A percentile compares a stretch with the other conserved stretches of the same genome.
Evolutionary conservation across 1,284 basidiomycete genomes (phyloP).

Genomic region (Entoloma clypeatum): DNA sequence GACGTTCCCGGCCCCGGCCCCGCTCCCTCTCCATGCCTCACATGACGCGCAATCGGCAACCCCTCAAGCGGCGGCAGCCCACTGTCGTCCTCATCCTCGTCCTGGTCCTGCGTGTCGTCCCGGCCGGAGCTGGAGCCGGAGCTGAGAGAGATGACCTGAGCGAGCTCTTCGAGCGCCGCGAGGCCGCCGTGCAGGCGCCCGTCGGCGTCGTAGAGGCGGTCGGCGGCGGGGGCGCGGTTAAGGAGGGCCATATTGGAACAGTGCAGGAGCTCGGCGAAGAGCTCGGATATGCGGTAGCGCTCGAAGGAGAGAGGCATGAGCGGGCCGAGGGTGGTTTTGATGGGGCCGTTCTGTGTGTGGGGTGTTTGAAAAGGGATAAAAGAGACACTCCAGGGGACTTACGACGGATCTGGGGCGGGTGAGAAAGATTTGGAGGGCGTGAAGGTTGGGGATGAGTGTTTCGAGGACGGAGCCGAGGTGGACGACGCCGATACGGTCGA

Average conservation of each 20-base stretch:
- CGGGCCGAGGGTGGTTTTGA: constrained; percentile 68
- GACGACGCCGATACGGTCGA: constrained; percentile 89
- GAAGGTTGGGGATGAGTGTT: constrained; percentile 71
- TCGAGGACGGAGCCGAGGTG: constrained; percentile 84
- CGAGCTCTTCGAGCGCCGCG: constrained; percentile 75
- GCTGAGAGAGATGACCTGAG: constrained; percentile 68
- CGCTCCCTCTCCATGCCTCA: too few relatives aligned
- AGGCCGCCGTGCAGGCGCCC: constrained; percentile 82
- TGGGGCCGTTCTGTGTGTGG: constrained; percentile 49
- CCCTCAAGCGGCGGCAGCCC: too few relatives aligned
- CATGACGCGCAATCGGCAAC: too few relatives aligned
- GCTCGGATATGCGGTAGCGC: constrained; percentile 94
- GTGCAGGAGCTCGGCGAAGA: constrained; percentile 95
- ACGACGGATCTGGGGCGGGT: constrained; percentile 74
- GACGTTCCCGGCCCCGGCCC: too few relatives aligned
- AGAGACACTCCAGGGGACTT: constrained; percentile 26
- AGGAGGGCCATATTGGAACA: constrained; percentile 98
- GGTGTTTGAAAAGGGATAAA: neutral
- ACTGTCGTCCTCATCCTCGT: constrained; percentile 61
- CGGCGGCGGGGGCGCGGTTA: constrained; percentile 72
- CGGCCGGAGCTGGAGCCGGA: constrained; percentile 53
- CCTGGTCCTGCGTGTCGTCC: constrained; percentile 53
- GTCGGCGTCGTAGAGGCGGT: constrained; percentile 73
- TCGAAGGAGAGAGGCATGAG: constrained; percentile 89
- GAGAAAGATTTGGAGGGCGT: constrained; percentile 72